Conservation (phyloP, 2,329 filamentous ascomycete genomes). For the Stylonectria norvegica region DNA sequence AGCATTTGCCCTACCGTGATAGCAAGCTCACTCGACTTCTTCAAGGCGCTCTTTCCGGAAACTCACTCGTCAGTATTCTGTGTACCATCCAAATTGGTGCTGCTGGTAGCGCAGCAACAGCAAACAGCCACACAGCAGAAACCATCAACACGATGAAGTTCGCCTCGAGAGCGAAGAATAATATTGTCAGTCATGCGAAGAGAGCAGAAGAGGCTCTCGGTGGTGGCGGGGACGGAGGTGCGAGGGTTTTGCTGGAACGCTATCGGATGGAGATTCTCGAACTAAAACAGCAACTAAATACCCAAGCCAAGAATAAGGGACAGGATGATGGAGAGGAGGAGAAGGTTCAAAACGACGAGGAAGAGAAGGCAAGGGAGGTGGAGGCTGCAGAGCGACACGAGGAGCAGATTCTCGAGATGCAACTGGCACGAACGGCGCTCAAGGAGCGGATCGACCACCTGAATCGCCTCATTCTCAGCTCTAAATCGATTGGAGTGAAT, state of each 20-base stretch:
- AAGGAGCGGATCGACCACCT: conserved; percentile 98
- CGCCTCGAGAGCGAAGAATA: conserved; percentile 94
- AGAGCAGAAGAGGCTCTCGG: conserved; percentile 85
- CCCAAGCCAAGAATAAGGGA: conserved; percentile 68
- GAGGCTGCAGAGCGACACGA: conserved; percentile 86
- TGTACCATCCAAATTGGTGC: conserved; percentile 93
- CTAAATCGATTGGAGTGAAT: conserved; percentile 94
- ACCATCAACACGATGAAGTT: conserved; percentile 97
- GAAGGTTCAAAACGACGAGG: conserved; percentile 60
- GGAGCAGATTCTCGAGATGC: conserved; percentile 98
- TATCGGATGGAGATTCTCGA: conserved; percentile 92
- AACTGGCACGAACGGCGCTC: conserved; percentile 87
- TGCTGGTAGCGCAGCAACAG: conserved; percentile 65
- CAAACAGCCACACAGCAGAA: conserved; percentile 76
- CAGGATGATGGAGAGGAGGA: conserved; percentile 60
- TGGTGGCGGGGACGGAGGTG: conserved; percentile 76
- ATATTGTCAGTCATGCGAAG: conserved; percentile 95
- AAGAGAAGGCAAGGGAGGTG: conserved; percentile 70
- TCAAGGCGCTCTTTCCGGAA: conserved; percentile 87
- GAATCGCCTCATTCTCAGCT: conserved; percentile 90
- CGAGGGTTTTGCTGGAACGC: conserved; percentile 81
- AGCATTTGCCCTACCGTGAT: conserved; percentile 93
- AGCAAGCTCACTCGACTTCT: conserved; percentile 93
- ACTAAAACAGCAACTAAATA: conserved; percentile 74
- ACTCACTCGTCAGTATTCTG: conserved; percentile 93